phyloP scores from a whole-genome alignment of 225 moss, liverwort and hornwort species.

The Pseudoscleropodium purum region DNA sequence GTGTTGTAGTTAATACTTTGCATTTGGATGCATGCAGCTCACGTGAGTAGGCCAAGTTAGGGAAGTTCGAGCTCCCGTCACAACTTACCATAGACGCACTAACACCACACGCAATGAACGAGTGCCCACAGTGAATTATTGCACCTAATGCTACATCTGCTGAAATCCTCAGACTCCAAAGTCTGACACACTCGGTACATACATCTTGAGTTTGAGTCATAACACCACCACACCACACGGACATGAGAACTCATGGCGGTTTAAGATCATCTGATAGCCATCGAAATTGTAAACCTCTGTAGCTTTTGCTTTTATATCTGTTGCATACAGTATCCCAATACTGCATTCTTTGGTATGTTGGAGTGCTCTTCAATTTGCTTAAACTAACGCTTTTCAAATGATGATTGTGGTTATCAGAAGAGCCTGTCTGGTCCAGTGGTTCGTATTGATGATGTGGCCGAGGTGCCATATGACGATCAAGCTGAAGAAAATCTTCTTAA shows the following conservation, averaged over 20 bases:
- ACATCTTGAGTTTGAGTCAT: background rate
- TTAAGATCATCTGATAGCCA: background rate
- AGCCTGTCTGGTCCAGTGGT: background rate
- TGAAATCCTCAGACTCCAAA: background rate
- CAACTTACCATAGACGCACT: too few relatives aligned
- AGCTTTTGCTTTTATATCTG: background rate
- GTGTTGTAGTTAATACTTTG: too few relatives aligned
- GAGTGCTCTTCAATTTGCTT: background rate
- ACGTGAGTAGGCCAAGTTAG: too few relatives aligned
- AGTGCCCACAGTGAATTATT: too few relatives aligned
- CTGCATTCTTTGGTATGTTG: background rate
- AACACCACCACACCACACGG: background rate
- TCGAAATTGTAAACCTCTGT: background rate
- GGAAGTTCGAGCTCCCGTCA: too few relatives aligned
- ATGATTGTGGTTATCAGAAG: background rate
- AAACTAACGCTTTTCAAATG: background rate
- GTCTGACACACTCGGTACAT: background rate
- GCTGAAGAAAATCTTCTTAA: background rate
- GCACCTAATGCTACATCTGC: background rate
- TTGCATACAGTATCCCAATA: background rate
- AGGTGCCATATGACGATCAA: fast-evolving
- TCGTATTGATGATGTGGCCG: background rate
- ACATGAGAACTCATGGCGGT: background rate
- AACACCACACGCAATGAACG: too few relatives aligned
- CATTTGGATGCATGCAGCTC: too few relatives aligned